Evolutionary conservation across 83 land plant species (phyloP), one percentile per base, ranked within the genome.

Genomic region (Diphasiastrum complanatum): DNA sequence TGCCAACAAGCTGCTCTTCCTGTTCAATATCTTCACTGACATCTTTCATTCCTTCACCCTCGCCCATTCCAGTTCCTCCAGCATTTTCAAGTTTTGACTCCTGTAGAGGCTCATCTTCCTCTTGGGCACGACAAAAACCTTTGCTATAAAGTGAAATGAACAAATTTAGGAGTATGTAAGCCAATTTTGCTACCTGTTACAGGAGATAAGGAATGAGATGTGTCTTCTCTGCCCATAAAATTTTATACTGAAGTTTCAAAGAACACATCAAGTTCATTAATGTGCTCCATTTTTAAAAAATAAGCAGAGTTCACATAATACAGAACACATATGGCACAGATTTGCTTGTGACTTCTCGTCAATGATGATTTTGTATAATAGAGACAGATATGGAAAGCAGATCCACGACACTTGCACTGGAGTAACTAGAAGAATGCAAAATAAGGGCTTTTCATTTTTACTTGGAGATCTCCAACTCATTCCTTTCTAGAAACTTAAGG

Each of bases 41-140:
- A 30, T 55, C 59, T 12, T 55, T 70, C 45, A 50, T 52, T 28
- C 51, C 74, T 64, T 45, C 37, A 29, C 51, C 74, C 3, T 69
- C 71, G 26, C 48, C 60, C 51, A 38, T 64, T 23, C 59, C 59
- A 0, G 59, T 55, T 0, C 59, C 59, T 27, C n/a, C 34, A 32
- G 59, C 59, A 6, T 24, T 35, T 19, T 55, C 38, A 27, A 55
- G 31, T 35, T 55, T 55, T 55, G 59, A 55, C 5, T 12, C 34
- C 16, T 55, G 1, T 11, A 16, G n/a, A 0, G 64, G 64, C 28
- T 30, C 38, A 28, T 70, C 74, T 56, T 70, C 69, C n/a, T 32
- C 70, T 10, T 34, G 57, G 8, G 63, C 57, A 8, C 63, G 23
- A 37, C 63, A 60, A 37, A 60, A 60, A 11, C 51, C 55, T 43